Conservation (phyloP, 2,329 filamentous ascomycete genomes). For the Gaeumannomyces sp. region DNA sequence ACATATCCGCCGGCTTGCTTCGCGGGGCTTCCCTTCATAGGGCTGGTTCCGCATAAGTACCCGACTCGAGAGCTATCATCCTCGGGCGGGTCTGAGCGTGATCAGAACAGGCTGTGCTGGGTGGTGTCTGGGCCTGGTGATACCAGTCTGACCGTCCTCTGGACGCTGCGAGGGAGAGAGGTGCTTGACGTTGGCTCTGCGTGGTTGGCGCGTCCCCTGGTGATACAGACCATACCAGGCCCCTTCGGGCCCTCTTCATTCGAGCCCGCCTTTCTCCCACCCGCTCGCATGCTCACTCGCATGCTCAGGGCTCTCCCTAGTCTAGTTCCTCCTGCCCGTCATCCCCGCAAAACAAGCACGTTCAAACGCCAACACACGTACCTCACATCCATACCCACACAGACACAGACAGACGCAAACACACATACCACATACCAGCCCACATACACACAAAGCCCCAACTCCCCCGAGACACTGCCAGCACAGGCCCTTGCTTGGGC, state of each 20-base stretch:
- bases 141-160: background rate
- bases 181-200: background rate
- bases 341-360: background rate
- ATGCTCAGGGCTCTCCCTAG: background rate
- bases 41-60: background rate
- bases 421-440: background rate
- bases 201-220: background rate
- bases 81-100: no score
- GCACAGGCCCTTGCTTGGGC: no score
- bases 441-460: background rate
- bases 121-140: background rate
- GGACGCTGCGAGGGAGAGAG: background rate
- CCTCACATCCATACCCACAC: background rate
- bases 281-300: background rate
- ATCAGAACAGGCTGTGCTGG: background rate
- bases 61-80: no score
- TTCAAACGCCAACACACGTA: background rate
- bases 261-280: background rate
- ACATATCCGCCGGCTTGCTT: no score
- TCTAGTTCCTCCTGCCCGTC: background rate
- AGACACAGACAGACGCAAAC: background rate
- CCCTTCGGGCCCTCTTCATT: background rate
- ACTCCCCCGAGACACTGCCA: no score
- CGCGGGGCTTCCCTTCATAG: background rate
- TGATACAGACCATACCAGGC: background rate